Conservation (phyloP, 257 asterid genomes). For the Coffea eugenioides region DNA sequence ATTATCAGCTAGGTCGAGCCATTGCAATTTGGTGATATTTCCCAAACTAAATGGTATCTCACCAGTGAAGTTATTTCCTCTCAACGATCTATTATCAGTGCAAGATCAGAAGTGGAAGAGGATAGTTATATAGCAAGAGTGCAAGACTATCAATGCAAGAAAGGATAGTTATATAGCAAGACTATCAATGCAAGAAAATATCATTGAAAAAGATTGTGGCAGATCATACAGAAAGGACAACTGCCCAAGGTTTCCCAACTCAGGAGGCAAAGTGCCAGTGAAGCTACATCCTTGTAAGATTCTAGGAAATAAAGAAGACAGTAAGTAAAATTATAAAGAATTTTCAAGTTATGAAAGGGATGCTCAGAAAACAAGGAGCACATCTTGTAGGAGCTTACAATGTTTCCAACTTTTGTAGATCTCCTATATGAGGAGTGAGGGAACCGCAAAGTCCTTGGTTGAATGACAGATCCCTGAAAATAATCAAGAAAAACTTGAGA, state of each 20-base stretch:
- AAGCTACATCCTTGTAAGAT: constrained; percentile 82
- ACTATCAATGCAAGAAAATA: background rate
- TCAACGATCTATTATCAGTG: constrained; percentile 47
- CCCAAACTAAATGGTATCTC: constrained; percentile 69
- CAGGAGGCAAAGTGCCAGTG: constrained; percentile 62
- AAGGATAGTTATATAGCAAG: background rate
- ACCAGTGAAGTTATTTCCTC: constrained; percentile 68
- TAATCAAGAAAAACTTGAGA: constrained; percentile 9
- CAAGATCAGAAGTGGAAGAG: constrained; percentile 12
- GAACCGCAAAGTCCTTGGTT: constrained; percentile 70
- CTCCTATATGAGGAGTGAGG: constrained; percentile 65
- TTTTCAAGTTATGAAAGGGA: background rate
- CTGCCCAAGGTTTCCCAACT: constrained; percentile 64
- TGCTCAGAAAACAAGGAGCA: background rate
- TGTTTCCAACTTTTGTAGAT: constrained; percentile 59
- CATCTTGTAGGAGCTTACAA: constrained; percentile 39
- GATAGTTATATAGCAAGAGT: background rate
- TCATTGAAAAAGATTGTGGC: background rate
- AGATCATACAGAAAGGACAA: constrained; percentile 69
- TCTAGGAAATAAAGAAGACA: constrained; percentile 31
- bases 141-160: background rate
- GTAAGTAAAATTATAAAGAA: background rate
- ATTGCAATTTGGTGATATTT: constrained; percentile 63
- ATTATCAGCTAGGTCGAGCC: constrained; percentile 79
- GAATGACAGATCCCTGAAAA: constrained; percentile 66